A percentile compares a stretch with the other conserved stretches of the same genome.
Evolutionary conservation across 305 asterid genomes (phyloP).

Genomic region (Solanum hybrid): DNA sequence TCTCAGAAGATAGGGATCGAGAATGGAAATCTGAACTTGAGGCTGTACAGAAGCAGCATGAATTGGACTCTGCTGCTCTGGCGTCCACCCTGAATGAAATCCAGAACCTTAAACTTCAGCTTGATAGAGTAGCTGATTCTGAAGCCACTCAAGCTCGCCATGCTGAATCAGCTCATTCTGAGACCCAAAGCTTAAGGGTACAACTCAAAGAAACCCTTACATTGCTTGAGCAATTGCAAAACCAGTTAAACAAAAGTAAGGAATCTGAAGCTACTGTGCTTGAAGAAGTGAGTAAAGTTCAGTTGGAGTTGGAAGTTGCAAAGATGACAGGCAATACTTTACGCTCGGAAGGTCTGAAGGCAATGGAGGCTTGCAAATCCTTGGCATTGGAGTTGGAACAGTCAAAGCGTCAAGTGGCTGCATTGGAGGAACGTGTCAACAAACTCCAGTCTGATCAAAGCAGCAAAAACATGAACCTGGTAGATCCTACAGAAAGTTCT

Average conservation of each 20-base stretch:
- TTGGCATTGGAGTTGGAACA: constrained; percentile 9
- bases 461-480: constrained; percentile 8
- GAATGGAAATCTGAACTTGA: constrained; percentile 79
- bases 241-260: constrained; percentile 43
- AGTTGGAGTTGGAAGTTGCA: constrained; percentile 30
- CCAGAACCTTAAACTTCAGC: constrained; percentile 57
- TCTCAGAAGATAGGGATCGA: constrained; percentile 73
- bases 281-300: constrained; percentile 46
- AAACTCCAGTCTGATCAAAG: constrained; percentile 38
- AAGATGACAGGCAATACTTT: constrained; percentile 3
- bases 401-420: constrained; percentile 11
- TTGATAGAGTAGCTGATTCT: constrained; percentile 40
- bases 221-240: constrained; percentile 48
- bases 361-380: constrained; percentile 12
- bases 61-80: constrained; percentile 65
- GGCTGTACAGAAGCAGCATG: constrained; percentile 60
- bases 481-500: not conserved
- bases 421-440: constrained; percentile 48
- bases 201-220: constrained; percentile 53
- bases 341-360: constrained; percentile 10
- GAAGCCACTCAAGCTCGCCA: constrained; percentile 51
- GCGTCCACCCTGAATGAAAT: constrained; percentile 64
- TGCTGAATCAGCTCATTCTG: constrained; percentile 60
- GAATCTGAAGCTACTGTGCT: constrained; percentile 55
- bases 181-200: constrained; percentile 43